A percentile compares a stretch with the other conserved stretches of the same genome.
Conservation (phyloP, 345 rosid species). For the Brassica carinata region DNA sequence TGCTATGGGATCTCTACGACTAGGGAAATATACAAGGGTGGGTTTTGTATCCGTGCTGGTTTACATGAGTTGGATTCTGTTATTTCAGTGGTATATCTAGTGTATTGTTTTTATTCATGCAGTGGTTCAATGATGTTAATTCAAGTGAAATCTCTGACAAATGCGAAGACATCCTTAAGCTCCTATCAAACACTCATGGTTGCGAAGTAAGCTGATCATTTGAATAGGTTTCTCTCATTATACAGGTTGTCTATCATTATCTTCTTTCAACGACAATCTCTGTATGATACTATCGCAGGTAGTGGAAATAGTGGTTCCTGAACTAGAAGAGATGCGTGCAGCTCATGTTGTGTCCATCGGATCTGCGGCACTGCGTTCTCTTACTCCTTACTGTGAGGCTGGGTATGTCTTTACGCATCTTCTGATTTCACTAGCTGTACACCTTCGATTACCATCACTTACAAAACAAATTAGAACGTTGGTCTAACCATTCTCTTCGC, state of each 20-base stretch:
- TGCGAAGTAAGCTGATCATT: constrained; percentile 60
- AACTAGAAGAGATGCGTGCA: constrained; percentile 73
- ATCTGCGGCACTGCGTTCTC: constrained; percentile 44
- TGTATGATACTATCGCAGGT: constrained; percentile 45
- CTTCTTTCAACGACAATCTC: constrained; percentile 1
- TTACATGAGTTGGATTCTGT: constrained; percentile 24
- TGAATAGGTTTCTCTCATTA: constrained; percentile 5
- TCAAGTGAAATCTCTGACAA: constrained; percentile 71
- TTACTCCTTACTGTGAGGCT: constrained; percentile 62
- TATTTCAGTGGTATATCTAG: neutral
- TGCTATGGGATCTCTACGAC: constrained; percentile 59
- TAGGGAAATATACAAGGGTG: constrained; percentile 78
- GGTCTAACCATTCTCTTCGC: constrained; percentile 18
- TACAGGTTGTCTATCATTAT: neutral
- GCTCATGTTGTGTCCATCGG: constrained; percentile 85
- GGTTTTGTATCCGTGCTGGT: constrained; percentile 29
- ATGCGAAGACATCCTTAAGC: constrained; percentile 71
- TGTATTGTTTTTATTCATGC: constrained; percentile 33
- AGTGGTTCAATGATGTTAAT: constrained; percentile 91
- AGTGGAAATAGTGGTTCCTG: constrained; percentile 80
- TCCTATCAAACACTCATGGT: constrained; percentile 63
- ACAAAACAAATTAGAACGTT: neutral
- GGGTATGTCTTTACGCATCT: constrained; percentile 53
- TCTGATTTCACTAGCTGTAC: constrained; percentile 3
- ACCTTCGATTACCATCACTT: neutral